A percentile compares a stretch with the other conserved stretches of the same genome.
These are phyloP conservation scores for Pseudoneurospora amorphoporcata DNA, from an alignment of 495 filamentous ascomycete species.

Conservation along the genomic window DNA sequence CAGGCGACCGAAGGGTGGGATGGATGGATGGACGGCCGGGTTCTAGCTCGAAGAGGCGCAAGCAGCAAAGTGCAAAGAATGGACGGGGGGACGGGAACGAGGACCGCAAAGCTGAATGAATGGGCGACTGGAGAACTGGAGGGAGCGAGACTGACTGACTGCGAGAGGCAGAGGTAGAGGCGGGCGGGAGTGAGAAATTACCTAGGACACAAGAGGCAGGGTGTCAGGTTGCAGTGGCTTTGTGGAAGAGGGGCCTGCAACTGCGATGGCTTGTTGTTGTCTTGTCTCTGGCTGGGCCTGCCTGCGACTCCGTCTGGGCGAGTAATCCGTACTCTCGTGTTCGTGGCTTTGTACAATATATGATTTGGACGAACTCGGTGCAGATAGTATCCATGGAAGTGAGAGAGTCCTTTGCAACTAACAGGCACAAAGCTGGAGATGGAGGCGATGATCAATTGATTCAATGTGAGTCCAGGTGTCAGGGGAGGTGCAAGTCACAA, in stretches of 20 bases:
- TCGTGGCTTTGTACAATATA: not conserved
- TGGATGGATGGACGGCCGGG: constrained; percentile 15
- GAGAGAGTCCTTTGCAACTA: not conserved
- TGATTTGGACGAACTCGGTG: not conserved
- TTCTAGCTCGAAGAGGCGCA: not conserved
- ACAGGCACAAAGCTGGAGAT: not conserved
- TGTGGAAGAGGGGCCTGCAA: constrained; percentile 1
- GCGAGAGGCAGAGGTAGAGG: constrained; percentile 7
- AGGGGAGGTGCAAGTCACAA: not conserved
- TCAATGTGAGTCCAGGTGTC: not conserved
- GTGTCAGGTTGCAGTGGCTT: constrained; percentile 3
- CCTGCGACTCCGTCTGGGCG: not conserved
- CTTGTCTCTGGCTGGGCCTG: not conserved
- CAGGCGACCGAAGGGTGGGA: constrained; percentile 10
- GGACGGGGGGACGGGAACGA: not conserved
- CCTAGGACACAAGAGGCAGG: constrained; percentile 7
- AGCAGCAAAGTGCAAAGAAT: not conserved
- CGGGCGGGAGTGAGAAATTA: constrained; percentile 10
- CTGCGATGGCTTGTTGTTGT: not conserved
- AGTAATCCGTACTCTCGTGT: not conserved
- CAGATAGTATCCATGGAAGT: not conserved
- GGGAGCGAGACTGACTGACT: not conserved
- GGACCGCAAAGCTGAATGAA: not conserved
- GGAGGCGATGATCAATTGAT: not conserved
- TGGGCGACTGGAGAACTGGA: not conserved